Base-by-base conservation (phyloP, 2,329 filamentous ascomycete genomes). In the Cercospora canescens region DNA sequence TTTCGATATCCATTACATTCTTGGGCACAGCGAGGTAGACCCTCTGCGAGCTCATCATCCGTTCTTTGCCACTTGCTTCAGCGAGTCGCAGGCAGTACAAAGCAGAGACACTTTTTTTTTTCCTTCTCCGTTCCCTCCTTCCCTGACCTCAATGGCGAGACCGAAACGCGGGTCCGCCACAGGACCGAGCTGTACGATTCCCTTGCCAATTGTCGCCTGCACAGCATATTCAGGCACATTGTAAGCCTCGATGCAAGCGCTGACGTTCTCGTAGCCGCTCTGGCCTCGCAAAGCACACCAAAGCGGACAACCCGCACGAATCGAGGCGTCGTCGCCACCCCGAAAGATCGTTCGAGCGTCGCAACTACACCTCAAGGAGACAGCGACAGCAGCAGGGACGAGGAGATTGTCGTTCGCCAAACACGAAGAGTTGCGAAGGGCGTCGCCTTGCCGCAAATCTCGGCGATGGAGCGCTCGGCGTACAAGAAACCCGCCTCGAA, bases 401-500 rank as follows among this genome's bases (percentile, higher is more conserved):
- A 62, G 18, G 60, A 55, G 24, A 41, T 62, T 7, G 9, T 41
- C 41, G 32, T 37, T 60, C 24, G 56, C 1, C 30, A 55, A 26
- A 60, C 56, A 52, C 56, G 45, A 18, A 63, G 68, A 52, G 54
- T 70, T 32, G 67, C 61, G 11, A 63, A 62, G 54, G 70, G 66
- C 35, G 68, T 71, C 39, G 64, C 55, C 26, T 54, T 71, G 6
- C 67, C 70, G 21, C 56, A 58, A 4, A 39, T 70, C 8, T 69
- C 67, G 32, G 65, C 63, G 30, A 69, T 71, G 66, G 65, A 68
- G 37, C 66, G 66, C 16, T 58, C 66, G 3, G 59, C 65, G 12
- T 70, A 66, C 63, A 64, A 65, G 63, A 70, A 70, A 59, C 34
- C 69, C 24, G 62, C 59, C 26, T 34, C 63, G 11, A 69, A 63